These are phyloP conservation scores for Nicotiana otophora DNA, from an alignment of 257 asterid species.

Conservation along the genomic window DNA sequence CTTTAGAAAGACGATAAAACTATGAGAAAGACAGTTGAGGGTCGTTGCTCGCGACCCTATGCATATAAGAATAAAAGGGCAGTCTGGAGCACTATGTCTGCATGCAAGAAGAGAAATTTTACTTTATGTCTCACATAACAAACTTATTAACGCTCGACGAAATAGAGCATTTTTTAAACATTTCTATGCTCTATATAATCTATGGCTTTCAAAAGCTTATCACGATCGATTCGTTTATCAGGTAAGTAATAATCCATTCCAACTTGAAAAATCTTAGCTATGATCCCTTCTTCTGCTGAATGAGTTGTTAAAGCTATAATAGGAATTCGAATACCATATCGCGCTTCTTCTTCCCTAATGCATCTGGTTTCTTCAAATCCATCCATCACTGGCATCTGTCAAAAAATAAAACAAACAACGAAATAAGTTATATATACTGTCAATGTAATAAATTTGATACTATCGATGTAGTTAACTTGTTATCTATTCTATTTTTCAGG, in stretches of 20 bases:
- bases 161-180: not conserved
- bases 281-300: constrained; percentile 30
- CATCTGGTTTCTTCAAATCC: constrained; percentile 61
- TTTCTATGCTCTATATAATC: not conserved
- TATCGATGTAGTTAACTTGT: not conserved
- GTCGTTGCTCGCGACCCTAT: not conserved
- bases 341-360: constrained; percentile 52
- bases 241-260: constrained; percentile 57
- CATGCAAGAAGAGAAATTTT: not conserved
- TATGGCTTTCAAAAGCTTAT: constrained; percentile 27
- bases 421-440: not conserved
- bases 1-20: not conserved
- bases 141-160: not conserved
- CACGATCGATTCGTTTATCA: not conserved
- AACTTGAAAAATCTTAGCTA: constrained; percentile 39
- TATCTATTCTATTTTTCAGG: not conserved
- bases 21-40: too few species aligned
- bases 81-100: too few species aligned
- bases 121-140: not conserved
- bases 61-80: too few species aligned
- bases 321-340: constrained; percentile 37
- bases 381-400: constrained; percentile 71
- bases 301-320: constrained; percentile 77
- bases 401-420: not conserved
- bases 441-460: not conserved